Evolutionary conservation across 1,139 yeast species (phyloP).

Genomic region (Yamadazyma spencermartinsiae): DNA sequence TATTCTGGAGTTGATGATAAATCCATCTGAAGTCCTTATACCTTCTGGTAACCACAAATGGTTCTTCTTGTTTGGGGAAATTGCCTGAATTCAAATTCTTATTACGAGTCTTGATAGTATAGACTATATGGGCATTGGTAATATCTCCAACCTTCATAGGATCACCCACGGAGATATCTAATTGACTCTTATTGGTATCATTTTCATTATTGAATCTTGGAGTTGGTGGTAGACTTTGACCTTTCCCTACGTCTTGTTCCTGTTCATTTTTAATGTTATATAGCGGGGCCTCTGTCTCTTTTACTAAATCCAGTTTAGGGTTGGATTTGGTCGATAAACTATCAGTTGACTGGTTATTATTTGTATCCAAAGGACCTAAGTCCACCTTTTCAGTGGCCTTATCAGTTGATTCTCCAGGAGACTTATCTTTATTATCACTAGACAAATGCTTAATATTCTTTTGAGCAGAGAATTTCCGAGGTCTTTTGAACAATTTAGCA

Average conservation of each 20-base stretch:
- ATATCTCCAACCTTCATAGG: conserved; percentile 91
- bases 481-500: conserved; percentile 39
- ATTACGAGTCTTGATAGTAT: conserved; percentile 67
- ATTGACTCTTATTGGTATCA: conserved; percentile 20
- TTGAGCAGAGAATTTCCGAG: conserved; percentile 35
- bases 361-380: conserved; percentile 45
- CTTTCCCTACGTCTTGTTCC: conserved; percentile 6
- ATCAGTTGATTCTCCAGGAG: conserved; percentile 5
- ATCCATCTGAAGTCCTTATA: conserved; percentile 87
- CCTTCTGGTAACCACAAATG: conserved; percentile 64
- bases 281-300: conserved; percentile 52
- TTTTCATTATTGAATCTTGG: conserved; percentile 3
- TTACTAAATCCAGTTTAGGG: conserved; percentile 27
- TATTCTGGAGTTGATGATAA: conserved; percentile 80
- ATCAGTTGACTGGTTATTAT: conserved; percentile 17
- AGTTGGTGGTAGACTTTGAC: conserved; percentile 5
- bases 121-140: conserved; percentile 85
- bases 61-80: conserved; percentile 25
- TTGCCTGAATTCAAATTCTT: conserved; percentile 21
- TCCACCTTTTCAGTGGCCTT: conserved; percentile 18
- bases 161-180: conserved; percentile 80
- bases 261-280: conserved; percentile 33
- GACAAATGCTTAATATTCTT: conserved; percentile 32
- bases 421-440: background rate
- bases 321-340: conserved; percentile 17